A percentile compares a stretch with the other conserved stretches of the same genome.
These are phyloP conservation scores for Bonia amplexicaulis DNA, from an alignment of 176 grass and related monocot genomes.

Conservation along the genomic window DNA sequence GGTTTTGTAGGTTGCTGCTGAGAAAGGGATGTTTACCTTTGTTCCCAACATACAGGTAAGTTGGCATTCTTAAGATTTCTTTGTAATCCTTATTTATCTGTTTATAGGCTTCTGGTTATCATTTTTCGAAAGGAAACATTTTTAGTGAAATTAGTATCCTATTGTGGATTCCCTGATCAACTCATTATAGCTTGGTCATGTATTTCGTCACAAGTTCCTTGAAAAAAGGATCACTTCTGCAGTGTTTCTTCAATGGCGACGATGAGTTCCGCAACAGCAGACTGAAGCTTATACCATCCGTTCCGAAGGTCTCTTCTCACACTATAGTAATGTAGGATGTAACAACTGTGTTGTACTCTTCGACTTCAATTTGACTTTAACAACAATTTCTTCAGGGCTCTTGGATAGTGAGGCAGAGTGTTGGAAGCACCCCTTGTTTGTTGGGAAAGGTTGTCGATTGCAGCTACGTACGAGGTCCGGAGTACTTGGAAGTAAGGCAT, in stretches of 20 bases:
- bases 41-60: too few species aligned
- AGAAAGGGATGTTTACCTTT: too few species aligned
- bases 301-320: slow-evolving; percentile 58
- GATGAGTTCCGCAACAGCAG: slow-evolving; percentile 95
- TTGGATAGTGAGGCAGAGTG: slow-evolving; percentile 97
- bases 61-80: too few species aligned
- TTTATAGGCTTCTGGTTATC: not conserved
- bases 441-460: slow-evolving; percentile 91
- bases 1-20: too few species aligned
- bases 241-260: slow-evolving; percentile 84
- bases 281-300: slow-evolving; percentile 85
- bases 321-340: not conserved
- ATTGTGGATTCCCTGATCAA: slow-evolving; percentile 78
- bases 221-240: slow-evolving; percentile 69
- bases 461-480: slow-evolving; percentile 59
- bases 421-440: slow-evolving; percentile 78
- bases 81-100: too few species aligned
- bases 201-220: slow-evolving; percentile 65
- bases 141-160: not conserved
- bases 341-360: not conserved
- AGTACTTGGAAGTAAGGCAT: slow-evolving; percentile 83
- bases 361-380: not conserved
- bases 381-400: slow-evolving; percentile 50
- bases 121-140: not conserved
- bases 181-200: slow-evolving; percentile 91